Base-by-base conservation (phyloP, 148 eudicot genomes). In the Suaeda aralocaspica region DNA sequence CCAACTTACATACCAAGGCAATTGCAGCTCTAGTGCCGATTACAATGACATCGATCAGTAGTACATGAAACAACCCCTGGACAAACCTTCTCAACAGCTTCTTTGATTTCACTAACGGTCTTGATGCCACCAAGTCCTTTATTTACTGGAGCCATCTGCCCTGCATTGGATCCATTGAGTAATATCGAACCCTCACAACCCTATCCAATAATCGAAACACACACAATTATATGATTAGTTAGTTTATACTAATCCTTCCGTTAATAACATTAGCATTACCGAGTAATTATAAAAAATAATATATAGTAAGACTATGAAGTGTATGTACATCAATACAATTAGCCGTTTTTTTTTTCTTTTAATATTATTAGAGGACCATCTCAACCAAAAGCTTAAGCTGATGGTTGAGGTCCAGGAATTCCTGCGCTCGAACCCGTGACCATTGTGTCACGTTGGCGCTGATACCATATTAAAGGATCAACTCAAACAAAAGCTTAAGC, bases 101-200 rank as follows among this genome's bases (percentile, higher is more conserved):
- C 70, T 46, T 87, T 83, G 5, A 81, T 78, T 0, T 72, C 81
- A 50, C 76, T 82, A 3, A 87, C 77, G 18, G 72, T 25, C 9
- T 80, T 70, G 45, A 74, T 74, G 0, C 87, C 92, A 15, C 87
- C 76, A 30, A 87, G 72, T 39, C 79, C 71, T 42, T 21, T 13
- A 71, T 85, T 85, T 18, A 78, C 41, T 0, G n/a, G 16, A 12
- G 89, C 82, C 0, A 77, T 76, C 81, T 83, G 79, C 78, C 84
- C 88, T 0, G 73, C 68, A 42, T 61, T 36, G 24, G 14, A 31
- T 66, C 88, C 91, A 21, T 82, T 79, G 28, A 87, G 78, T 8
- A 87, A 76, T 13, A 87, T 72, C 14, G 89, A 85, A 41, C 81
- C 92, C 52, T 87, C 92, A 48, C 92, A 87, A 1, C 92, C 92